phyloP scores from a whole-genome alignment of 2,329 filamentous ascomycete genomes.

The Didymella arachidicola region DNA sequence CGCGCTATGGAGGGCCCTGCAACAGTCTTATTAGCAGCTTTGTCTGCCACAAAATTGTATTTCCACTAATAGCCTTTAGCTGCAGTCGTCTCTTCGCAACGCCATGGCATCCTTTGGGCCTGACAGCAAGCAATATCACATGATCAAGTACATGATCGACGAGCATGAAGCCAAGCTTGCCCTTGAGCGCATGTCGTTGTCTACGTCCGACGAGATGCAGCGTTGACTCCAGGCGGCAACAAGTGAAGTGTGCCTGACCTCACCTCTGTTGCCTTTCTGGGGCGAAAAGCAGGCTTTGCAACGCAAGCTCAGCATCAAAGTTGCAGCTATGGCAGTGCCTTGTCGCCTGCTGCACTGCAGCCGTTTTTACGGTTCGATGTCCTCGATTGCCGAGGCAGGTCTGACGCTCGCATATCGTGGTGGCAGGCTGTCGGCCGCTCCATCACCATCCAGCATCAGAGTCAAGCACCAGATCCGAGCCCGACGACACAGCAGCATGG shows the following conservation, averaged over 20 bases:
- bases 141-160: conserved; percentile 43
- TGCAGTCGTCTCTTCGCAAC: conserved; percentile 48
- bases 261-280: not conserved
- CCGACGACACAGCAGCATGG: not conserved
- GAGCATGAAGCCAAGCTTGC: conserved; percentile 41
- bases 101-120: conserved; percentile 44
- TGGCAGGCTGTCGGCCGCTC: not conserved
- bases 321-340: not conserved
- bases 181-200: conserved; percentile 19
- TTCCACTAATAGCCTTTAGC: conserved; percentile 23
- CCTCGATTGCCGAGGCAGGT: not conserved
- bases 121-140: conserved; percentile 40
- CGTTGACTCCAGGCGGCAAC: not conserved
- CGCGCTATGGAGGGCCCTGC: conserved; percentile 4
- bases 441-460: not conserved
- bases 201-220: not conserved
- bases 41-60: not conserved
- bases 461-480: not conserved
- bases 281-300: not conserved
- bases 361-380: not conserved
- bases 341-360: not conserved
- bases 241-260: not conserved
- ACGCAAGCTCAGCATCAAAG: not conserved
- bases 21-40: not conserved
- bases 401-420: not conserved